These are phyloP conservation scores for Curvularia sp. DNA, from an alignment of 2,329 filamentous ascomycete genomes.

Conservation along the genomic window DNA sequence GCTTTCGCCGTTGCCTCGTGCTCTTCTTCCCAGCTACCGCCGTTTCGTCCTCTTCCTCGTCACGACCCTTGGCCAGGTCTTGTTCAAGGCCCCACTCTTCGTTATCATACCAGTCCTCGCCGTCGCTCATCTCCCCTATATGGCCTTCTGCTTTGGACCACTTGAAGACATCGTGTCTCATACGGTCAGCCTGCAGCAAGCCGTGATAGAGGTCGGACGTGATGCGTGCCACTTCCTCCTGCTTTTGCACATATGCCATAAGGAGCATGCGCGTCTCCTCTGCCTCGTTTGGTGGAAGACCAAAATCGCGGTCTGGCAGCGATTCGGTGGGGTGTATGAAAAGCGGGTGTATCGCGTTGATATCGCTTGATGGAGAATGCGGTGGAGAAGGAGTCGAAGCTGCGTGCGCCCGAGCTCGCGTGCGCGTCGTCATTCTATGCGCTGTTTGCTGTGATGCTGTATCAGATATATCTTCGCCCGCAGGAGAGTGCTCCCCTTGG, in stretches of 20 bases:
- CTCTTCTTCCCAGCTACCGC: constrained; percentile 58
- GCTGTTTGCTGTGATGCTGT: constrained; percentile 54
- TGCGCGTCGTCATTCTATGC: constrained; percentile 64
- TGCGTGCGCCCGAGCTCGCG: constrained; percentile 61
- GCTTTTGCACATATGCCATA: constrained; percentile 81
- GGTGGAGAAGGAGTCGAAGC: constrained; percentile 50
- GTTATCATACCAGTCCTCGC: constrained; percentile 87
- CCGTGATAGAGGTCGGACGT: constrained; percentile 72
- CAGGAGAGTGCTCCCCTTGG: constrained; percentile 29
- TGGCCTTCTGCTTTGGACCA: constrained; percentile 84
- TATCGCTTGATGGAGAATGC: constrained; percentile 56
- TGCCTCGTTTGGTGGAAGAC: constrained; percentile 75
- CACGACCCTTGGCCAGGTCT: constrained; percentile 80
- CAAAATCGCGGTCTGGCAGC: constrained; percentile 72
- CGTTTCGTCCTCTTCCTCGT: constrained; percentile 77
- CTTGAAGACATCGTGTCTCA: constrained; percentile 73
- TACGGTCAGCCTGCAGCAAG: constrained; percentile 74
- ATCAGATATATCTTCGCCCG: constrained; percentile 51
- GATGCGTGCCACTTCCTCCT: constrained; percentile 81
- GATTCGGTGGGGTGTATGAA: constrained; percentile 71
- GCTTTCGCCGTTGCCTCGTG: constrained; percentile 52
- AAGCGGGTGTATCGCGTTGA: constrained; percentile 74
- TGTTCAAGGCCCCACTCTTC: constrained; percentile 79
- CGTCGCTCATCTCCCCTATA: constrained; percentile 80
- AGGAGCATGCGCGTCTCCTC: constrained; percentile 78